Percentiles rank a stretch among this genome's conserved stretches.
Conservation (phyloP, 257 asterid genomes). For the Nicotiana tomentosiformis region DNA sequence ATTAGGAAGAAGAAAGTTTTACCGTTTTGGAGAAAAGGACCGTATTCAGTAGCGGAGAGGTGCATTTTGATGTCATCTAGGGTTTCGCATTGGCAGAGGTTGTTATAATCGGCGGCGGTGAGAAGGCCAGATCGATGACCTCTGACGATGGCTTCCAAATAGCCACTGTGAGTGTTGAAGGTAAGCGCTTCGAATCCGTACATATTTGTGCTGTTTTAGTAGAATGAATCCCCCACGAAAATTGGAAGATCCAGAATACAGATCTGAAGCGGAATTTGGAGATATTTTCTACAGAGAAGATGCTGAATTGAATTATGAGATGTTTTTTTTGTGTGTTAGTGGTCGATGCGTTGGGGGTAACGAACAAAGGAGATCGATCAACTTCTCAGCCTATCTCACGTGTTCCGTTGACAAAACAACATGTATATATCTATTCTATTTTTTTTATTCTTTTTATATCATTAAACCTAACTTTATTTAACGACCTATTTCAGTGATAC, state of each 20-base stretch:
- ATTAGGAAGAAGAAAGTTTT: not conserved
- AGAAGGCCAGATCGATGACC: conserved; percentile 88
- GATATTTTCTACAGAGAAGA: not conserved
- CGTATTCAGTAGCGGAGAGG: conserved; percentile 92
- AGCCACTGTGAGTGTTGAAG: conserved; percentile 88
- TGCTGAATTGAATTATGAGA: not conserved
- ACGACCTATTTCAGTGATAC: no score
- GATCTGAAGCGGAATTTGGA: conserved; percentile 47
- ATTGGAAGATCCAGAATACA: conserved; percentile 14
- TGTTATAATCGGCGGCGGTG: conserved; percentile 89
- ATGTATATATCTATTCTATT: not conserved
- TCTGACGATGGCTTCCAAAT: conserved; percentile 87
- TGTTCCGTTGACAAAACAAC: not conserved
- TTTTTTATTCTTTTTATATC: not conserved
- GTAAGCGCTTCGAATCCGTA: conserved; percentile 94
- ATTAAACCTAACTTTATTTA: no score
- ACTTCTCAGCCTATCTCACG: not conserved
- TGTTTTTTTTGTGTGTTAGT: not conserved
- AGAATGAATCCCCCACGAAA: not conserved
- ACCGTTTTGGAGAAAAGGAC: conserved; percentile 89
- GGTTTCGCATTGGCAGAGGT: conserved; percentile 86
- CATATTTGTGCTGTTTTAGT: conserved; percentile 32
- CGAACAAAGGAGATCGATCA: not conserved
- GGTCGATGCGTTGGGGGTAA: not conserved
- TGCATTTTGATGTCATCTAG: conserved; percentile 92